These are phyloP conservation scores for Suillus placidus DNA, from an alignment of 768 basidiomycete species.

Conservation along the genomic window DNA sequence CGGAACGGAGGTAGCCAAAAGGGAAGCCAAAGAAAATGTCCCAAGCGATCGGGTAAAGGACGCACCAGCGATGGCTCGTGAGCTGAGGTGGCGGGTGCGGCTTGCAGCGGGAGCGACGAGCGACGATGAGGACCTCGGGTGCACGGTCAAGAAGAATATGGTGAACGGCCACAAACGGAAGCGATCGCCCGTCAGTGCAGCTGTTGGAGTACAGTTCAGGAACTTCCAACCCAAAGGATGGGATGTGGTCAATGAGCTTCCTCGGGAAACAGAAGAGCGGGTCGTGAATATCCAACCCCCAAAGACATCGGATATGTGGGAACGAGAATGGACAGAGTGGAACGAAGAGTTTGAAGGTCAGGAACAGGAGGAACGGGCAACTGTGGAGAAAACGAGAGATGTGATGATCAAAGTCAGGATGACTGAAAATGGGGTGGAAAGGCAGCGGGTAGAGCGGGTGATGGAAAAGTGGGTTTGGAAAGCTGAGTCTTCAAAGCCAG, in stretches of 20 bases:
- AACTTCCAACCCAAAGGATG: conserved; percentile 72
- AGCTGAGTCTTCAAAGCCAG: conserved; percentile 9
- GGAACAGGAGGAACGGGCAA: conserved; percentile 36
- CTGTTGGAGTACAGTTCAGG: conserved; percentile 45
- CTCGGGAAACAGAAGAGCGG: conserved; percentile 44
- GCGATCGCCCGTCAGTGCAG: conserved; percentile 30
- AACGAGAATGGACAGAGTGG: conserved; percentile 46
- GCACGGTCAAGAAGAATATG: conserved; percentile 27
- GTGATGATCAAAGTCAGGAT: conserved; percentile 61
- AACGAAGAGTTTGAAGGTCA: conserved; percentile 29
- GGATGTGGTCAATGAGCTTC: conserved; percentile 53
- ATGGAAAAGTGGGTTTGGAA: conserved; percentile 72
- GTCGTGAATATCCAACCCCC: conserved; percentile 44
- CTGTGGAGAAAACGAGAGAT: conserved; percentile 47
- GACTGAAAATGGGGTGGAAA: conserved; percentile 59
- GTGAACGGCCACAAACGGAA: conserved; percentile 42
- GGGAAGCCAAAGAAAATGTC: conserved; percentile 79
- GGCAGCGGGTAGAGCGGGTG: conserved; percentile 70
- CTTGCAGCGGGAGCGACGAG: conserved; percentile 62
- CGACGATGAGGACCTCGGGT: conserved; percentile 60
- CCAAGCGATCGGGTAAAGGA: conserved; percentile 84
- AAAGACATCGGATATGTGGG: conserved; percentile 44
- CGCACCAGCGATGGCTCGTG: conserved; percentile 76
- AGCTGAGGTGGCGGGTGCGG: conserved; percentile 82
- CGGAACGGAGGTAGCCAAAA: conserved; percentile 69